Conservation (phyloP, 768 basidiomycete species). For the Flagelloscypha sp. region DNA sequence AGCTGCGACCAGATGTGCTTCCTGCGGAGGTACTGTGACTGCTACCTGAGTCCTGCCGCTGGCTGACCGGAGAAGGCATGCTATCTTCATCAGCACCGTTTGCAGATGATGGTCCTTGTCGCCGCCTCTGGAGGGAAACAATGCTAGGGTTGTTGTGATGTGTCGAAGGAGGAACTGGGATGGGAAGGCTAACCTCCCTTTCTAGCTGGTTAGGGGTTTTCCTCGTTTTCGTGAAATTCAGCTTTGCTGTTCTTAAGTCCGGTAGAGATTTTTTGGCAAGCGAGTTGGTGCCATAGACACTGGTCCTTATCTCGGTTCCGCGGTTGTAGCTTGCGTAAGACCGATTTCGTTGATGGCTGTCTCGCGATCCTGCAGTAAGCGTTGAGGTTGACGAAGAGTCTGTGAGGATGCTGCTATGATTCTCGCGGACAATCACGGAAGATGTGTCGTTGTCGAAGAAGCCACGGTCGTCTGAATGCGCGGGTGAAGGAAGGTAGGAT, state of each 20-base stretch:
- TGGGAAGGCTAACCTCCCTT: conserved; percentile 3
- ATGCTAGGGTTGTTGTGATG: conserved; percentile 7
- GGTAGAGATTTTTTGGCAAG: conserved; percentile 80
- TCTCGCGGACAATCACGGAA: conserved; percentile 12
- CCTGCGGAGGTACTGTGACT: conserved; percentile 25
- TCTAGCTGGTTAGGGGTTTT: conserved; percentile 18
- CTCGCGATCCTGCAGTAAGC: no score
- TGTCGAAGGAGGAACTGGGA: conserved; percentile 10
- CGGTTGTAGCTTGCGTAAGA: conserved; percentile 39
- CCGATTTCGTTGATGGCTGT: conserved; percentile 41
- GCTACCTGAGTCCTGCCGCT: conserved; percentile 42
- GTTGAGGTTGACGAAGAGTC: no score
- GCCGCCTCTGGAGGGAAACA: neutral
- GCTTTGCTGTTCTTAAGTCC: conserved; percentile 56
- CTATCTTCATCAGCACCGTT: conserved; percentile 20
- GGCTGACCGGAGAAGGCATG: conserved; percentile 31
- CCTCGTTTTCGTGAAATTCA: conserved; percentile 24
- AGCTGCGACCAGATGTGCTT: no score
- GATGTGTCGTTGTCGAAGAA: conserved; percentile 37
- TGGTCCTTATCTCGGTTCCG: no score
- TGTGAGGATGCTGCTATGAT: conserved; percentile 9
- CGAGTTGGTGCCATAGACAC: no score
- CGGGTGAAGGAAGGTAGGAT: conserved; percentile 48
- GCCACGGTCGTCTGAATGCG: conserved; percentile 44
- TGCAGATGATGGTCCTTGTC: no score